phyloP scores from a whole-genome alignment of 2,329 filamentous ascomycete genomes.

The Pseudogymnoascus sp. region DNA sequence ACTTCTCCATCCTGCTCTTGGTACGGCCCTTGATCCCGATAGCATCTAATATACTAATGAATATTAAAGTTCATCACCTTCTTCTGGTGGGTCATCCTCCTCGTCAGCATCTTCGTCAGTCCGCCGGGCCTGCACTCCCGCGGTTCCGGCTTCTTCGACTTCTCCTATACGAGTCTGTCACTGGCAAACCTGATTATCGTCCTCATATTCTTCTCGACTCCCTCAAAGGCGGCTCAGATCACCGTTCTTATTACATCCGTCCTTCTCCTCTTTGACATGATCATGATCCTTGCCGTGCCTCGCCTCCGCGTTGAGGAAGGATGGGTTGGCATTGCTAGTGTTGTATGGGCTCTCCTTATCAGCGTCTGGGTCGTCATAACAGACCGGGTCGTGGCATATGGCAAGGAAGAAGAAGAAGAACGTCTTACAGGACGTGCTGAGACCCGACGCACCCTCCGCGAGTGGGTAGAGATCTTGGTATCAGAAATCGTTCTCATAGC shows the following conservation, averaged over 20 bases:
- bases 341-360: conserved; percentile 75
- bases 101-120: conserved; percentile 87
- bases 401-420: conserved; percentile 87
- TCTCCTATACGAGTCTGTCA: conserved; percentile 73
- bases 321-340: conserved; percentile 81
- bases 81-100: conserved; percentile 83
- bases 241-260: conserved; percentile 59
- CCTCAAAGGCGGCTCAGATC: conserved; percentile 70
- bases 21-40: not conserved
- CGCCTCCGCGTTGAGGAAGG: conserved; percentile 75
- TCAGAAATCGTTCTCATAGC: conserved; percentile 64
- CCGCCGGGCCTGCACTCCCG: conserved; percentile 78
- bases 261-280: conserved; percentile 64
- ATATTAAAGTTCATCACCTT: conserved; percentile 50
- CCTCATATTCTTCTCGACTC: conserved; percentile 79
- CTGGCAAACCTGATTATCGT: conserved; percentile 66
- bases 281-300: conserved; percentile 69
- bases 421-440: conserved; percentile 83
- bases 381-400: conserved; percentile 80
- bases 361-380: conserved; percentile 69
- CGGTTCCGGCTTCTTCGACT: conserved; percentile 88
- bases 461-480: conserved; percentile 75
- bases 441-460: conserved; percentile 67
- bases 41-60: not conserved
- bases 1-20: conserved; percentile 68